Evolutionary conservation across 2,329 filamentous ascomycete genomes (phyloP).

Genomic region (Curvularia hawaiiensis): DNA sequence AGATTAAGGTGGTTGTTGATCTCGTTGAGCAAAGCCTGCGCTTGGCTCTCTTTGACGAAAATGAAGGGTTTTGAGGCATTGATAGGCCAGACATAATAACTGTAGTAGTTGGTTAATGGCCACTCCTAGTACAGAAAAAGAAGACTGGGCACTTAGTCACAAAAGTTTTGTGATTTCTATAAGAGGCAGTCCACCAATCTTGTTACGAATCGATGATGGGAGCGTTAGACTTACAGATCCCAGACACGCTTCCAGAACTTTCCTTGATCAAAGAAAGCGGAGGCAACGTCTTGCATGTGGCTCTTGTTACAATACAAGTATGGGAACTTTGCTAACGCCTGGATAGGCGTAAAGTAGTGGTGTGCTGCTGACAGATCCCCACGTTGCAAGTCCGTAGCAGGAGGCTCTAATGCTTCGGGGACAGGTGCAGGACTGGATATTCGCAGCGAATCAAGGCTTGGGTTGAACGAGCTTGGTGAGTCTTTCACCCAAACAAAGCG

Average conservation of each 20-base stretch:
- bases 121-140: not conserved
- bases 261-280: slow-evolving; percentile 62
- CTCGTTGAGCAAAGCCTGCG: slow-evolving; percentile 65
- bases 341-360: slow-evolving; percentile 50
- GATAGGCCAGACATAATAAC: slow-evolving; percentile 68
- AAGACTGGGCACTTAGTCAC: not conserved
- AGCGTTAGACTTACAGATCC: slow-evolving; percentile 72
- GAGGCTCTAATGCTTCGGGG: slow-evolving; percentile 13
- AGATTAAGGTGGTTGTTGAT: slow-evolving; percentile 65
- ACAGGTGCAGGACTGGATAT: slow-evolving; percentile 8
- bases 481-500: slow-evolving; percentile 31
- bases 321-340: slow-evolving; percentile 62
- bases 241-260: slow-evolving; percentile 67
- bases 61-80: slow-evolving; percentile 60
- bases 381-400: slow-evolving; percentile 23
- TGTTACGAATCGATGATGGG: slow-evolving; percentile 10
- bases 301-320: slow-evolving; percentile 61
- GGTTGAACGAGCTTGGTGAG: slow-evolving; percentile 31
- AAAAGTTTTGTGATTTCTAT: not conserved
- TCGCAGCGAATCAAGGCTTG: slow-evolving; percentile 22
- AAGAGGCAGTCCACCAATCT: not conserved
- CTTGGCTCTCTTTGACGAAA: slow-evolving; percentile 70
- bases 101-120: slow-evolving; percentile 39
- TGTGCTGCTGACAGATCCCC: slow-evolving; percentile 42
- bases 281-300: slow-evolving; percentile 53